phyloP scores from a whole-genome alignment of 768 basidiomycete genomes.

The Phaeotremella skinneri region DNA sequence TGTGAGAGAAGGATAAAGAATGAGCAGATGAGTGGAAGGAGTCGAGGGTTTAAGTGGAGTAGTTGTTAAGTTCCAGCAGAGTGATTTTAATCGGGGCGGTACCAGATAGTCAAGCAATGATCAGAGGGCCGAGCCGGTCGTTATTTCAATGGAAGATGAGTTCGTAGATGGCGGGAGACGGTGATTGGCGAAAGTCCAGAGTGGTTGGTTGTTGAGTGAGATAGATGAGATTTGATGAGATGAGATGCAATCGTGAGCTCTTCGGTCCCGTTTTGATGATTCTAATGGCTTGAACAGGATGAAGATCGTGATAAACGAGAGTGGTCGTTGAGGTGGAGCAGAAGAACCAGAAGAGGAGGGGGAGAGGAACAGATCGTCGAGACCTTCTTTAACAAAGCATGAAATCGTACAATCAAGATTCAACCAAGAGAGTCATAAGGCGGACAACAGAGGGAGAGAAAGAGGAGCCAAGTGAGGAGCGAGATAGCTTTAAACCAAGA shows the following conservation, averaged over 20 bases:
- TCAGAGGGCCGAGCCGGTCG: not conserved
- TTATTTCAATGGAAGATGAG: not conserved
- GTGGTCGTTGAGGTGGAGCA: not conserved
- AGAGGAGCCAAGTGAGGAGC: not conserved
- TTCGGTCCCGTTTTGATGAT: not conserved
- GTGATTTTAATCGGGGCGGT: conserved; percentile 3
- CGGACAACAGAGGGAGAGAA: not conserved
- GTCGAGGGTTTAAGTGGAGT: not conserved
- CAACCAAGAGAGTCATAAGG: not conserved
- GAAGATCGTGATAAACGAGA: not conserved
- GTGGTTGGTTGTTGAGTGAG: not conserved
- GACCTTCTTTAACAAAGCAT: not conserved
- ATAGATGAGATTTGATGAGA: not conserved
- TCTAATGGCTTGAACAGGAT: not conserved
- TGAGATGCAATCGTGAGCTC: not conserved
- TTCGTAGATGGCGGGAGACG: not conserved
- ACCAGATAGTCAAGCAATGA: not conserved
- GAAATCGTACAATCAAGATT: not conserved
- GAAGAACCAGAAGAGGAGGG: not conserved
- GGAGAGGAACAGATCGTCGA: not conserved
- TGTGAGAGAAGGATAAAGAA: not conserved
- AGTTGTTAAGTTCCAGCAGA: not conserved
- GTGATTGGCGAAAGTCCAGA: no score
- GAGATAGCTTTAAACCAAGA: conserved; percentile 3
- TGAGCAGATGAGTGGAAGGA: not conserved